Conservation (phyloP, 164 flowering plant genomes). For the Cinnamomum micranthum region DNA sequence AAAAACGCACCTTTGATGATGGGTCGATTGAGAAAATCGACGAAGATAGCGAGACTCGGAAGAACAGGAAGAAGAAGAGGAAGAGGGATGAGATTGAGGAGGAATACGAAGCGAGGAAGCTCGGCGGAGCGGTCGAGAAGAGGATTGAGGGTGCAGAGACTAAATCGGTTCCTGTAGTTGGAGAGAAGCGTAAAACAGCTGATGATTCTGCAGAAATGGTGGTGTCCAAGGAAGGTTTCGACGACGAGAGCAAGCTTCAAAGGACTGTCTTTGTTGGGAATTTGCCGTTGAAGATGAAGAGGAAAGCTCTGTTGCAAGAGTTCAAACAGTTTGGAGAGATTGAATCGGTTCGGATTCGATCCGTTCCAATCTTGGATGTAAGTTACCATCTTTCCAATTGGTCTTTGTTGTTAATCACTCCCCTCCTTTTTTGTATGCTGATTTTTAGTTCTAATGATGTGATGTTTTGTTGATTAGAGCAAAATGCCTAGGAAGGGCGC, state of each 20-base stretch:
- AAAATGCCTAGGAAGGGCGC: conserved; percentile 86
- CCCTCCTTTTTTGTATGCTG: no score
- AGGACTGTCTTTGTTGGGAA: conserved; percentile 96
- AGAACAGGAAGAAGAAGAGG: conserved; percentile 61
- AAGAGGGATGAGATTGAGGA: conserved; percentile 53
- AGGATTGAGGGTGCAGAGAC: conserved; percentile 8
- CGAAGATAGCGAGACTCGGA: background rate
- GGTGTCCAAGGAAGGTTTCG: conserved; percentile 73
- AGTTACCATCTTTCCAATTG: conserved; percentile 20
- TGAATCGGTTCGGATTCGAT: conserved; percentile 88
- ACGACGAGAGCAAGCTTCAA: conserved; percentile 80
- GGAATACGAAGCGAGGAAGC: conserved; percentile 51
- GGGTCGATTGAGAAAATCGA: conserved; percentile 10
- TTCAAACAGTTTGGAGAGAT: conserved; percentile 80
- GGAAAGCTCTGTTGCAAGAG: conserved; percentile 72
- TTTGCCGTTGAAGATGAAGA: conserved; percentile 81
- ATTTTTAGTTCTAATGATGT: no score
- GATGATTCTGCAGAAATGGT: conserved; percentile 49
- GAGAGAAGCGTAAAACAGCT: conserved; percentile 71
- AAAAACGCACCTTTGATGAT: no score
- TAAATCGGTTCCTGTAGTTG: conserved; percentile 21
- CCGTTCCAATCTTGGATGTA: conserved; percentile 80
- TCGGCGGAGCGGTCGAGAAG: conserved; percentile 34
- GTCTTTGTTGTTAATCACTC: background rate
- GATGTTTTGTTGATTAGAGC: conserved; percentile 36